phyloP scores from a whole-genome alignment of 2,329 filamentous ascomycete genomes.

The Aspergillus versicolor region DNA sequence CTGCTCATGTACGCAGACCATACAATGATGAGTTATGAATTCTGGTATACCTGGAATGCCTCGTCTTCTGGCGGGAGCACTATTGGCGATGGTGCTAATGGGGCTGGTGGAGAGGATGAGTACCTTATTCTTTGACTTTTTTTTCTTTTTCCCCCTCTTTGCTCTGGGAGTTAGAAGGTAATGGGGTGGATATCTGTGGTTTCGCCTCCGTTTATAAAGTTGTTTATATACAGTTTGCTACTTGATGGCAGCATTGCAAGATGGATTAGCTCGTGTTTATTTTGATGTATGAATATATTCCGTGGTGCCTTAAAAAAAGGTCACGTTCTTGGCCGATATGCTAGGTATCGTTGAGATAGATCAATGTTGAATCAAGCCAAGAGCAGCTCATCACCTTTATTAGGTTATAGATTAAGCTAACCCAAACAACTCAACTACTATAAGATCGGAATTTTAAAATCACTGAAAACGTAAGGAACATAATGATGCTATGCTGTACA shows the following conservation, averaged over 20 bases:
- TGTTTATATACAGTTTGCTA: no score
- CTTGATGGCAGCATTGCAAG: no score
- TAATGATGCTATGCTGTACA: slow-evolving; percentile 2
- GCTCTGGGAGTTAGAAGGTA: background rate
- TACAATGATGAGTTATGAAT: slow-evolving; percentile 60
- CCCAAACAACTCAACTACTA: background rate
- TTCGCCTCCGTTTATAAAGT: no score
- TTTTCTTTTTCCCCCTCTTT: background rate
- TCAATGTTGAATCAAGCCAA: background rate
- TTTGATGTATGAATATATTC: no score
- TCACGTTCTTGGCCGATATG: no score
- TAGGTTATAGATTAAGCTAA: background rate
- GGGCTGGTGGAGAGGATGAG: background rate
- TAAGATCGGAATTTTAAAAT: background rate
- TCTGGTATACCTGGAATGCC: slow-evolving; percentile 46
- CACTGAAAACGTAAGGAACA: background rate
- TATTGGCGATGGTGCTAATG: slow-evolving; percentile 14
- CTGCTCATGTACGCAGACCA: slow-evolving; percentile 59
- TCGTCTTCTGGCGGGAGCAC: background rate
- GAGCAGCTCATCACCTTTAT: background rate
- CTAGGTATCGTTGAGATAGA: background rate
- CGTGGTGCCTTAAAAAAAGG: no score
- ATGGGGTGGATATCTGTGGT: no score
- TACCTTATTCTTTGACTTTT: slow-evolving; percentile 1
- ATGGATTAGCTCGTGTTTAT: no score